Evolutionary conservation across 225 moss, liverwort and hornwort species (phyloP).

Genomic region (Ulota crispa): DNA sequence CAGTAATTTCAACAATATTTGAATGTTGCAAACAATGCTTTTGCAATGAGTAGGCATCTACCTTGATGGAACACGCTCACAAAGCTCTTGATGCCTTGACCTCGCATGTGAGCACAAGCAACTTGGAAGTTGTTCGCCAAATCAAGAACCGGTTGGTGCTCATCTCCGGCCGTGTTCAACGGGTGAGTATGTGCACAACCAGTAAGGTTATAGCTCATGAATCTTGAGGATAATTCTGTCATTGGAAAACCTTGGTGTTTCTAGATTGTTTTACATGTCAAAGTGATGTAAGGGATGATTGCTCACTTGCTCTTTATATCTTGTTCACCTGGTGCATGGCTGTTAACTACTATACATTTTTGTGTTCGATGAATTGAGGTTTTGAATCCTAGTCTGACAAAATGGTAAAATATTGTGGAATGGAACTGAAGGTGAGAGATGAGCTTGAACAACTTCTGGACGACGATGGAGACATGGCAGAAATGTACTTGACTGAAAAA

Average conservation of each 20-base stretch:
- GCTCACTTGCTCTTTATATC: neutral
- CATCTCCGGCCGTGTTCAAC: conserved; percentile 47
- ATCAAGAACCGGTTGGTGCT: conserved; percentile 48
- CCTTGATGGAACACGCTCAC: conserved; percentile 37
- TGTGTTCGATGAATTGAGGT: neutral
- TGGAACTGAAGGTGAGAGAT: conserved; percentile 41
- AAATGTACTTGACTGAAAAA: conserved; percentile 61
- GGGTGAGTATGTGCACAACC: conserved; percentile 20
- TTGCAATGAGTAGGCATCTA: conserved; percentile 30
- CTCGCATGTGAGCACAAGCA: conserved; percentile 41
- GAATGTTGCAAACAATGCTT: neutral
- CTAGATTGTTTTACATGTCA: neutral
- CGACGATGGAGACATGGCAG: conserved; percentile 65
- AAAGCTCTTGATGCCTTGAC: conserved; percentile 43
- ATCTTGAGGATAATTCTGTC: neutral
- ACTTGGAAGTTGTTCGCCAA: conserved; percentile 47
- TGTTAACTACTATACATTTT: neutral
- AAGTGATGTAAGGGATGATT: too few species aligned
- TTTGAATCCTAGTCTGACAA: neutral
- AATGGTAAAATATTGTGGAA: neutral
- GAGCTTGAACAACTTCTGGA: conserved; percentile 63
- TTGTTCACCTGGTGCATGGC: neutral
- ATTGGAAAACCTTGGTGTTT: neutral
- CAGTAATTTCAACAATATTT: neutral
- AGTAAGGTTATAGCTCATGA: neutral